Percentiles rank a stretch among this genome's conserved stretches.
Conservation (phyloP, 2,329 filamentous ascomycete genomes). For the Alternaria postmessia region DNA sequence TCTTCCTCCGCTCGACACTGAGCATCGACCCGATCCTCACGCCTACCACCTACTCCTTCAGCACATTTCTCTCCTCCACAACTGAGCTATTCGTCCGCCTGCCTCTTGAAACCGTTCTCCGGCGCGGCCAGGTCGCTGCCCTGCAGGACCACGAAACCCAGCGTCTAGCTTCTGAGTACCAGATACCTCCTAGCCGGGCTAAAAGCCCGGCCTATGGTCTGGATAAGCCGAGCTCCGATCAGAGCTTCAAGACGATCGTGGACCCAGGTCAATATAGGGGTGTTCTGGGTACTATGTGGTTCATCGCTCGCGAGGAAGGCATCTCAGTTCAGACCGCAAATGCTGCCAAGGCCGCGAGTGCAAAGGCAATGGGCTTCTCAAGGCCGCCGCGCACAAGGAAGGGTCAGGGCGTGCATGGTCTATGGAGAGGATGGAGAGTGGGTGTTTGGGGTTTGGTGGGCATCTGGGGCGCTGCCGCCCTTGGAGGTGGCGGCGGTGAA, state of each 20-base stretch:
- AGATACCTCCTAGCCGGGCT: slow-evolving; percentile 24
- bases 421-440: slow-evolving; percentile 79
- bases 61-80: slow-evolving; percentile 81
- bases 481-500: slow-evolving; percentile 54
- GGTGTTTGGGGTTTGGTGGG: slow-evolving; percentile 80
- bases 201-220: slow-evolving; percentile 33
- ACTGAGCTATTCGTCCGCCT: slow-evolving; percentile 85
- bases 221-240: slow-evolving; percentile 24
- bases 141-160: slow-evolving; percentile 48
- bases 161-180: slow-evolving; percentile 38
- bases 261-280: slow-evolving; percentile 82
- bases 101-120: slow-evolving; percentile 89
- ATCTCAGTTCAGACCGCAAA: slow-evolving; percentile 48
- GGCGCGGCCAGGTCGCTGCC: slow-evolving; percentile 83
- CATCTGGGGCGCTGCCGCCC: slow-evolving; percentile 73
- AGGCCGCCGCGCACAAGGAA: slow-evolving; percentile 57
- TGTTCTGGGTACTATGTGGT: slow-evolving; percentile 90
- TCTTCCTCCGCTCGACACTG: slow-evolving; percentile 85
- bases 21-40: slow-evolving; percentile 82
- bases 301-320: slow-evolving; percentile 85
- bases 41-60: slow-evolving; percentile 81
- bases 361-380: slow-evolving; percentile 39
- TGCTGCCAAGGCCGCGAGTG: slow-evolving; percentile 34
- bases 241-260: slow-evolving; percentile 73
- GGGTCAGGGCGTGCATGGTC: slow-evolving; percentile 72